A percentile compares a stretch with the other conserved stretches of the same genome.
These are phyloP conservation scores for Colletotrichum plurivorum DNA, from an alignment of 2,329 filamentous ascomycete genomes.

Conservation along the genomic window DNA sequence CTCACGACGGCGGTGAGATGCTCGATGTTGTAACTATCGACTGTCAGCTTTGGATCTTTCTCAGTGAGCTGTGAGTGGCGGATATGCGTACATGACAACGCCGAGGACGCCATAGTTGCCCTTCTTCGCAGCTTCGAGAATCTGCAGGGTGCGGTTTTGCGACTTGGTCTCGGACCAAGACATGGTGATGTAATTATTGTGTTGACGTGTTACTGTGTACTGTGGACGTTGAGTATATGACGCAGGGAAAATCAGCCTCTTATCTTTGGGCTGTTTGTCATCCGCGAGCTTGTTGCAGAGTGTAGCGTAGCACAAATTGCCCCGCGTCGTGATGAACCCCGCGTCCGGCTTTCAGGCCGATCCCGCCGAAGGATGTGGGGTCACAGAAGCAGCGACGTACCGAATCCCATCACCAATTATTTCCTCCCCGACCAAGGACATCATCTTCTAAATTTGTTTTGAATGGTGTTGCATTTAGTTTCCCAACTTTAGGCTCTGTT, in stretches of 20 bases:
- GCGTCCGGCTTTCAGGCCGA: constrained; percentile 12
- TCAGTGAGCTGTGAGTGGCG: constrained; percentile 6
- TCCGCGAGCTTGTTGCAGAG: background rate
- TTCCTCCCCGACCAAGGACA: background rate
- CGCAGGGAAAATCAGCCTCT: background rate
- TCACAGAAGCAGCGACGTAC: background rate
- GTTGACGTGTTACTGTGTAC: too few species aligned
- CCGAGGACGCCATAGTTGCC: constrained; percentile 69
- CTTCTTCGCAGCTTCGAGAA: constrained; percentile 65
- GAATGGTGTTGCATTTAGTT: too few species aligned
- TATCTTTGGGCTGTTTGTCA: constrained; percentile 1
- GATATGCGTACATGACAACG: constrained; percentile 59
- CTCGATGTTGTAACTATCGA: constrained; percentile 75
- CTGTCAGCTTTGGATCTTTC: constrained; percentile 67
- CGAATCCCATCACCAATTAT: background rate
- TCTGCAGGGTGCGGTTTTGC: constrained; percentile 44
- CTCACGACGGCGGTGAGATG: constrained; percentile 77
- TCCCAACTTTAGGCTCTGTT: too few species aligned
- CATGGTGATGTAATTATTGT: background rate
- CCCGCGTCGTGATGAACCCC: constrained; percentile 22
- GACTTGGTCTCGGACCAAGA: constrained; percentile 31
- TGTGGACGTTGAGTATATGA: background rate
- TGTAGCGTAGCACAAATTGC: background rate
- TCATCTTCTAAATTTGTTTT: too few species aligned
- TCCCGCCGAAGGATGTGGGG: background rate